Base-by-base conservation (phyloP, 257 asterid genomes). In the Catharanthus roseus region DNA sequence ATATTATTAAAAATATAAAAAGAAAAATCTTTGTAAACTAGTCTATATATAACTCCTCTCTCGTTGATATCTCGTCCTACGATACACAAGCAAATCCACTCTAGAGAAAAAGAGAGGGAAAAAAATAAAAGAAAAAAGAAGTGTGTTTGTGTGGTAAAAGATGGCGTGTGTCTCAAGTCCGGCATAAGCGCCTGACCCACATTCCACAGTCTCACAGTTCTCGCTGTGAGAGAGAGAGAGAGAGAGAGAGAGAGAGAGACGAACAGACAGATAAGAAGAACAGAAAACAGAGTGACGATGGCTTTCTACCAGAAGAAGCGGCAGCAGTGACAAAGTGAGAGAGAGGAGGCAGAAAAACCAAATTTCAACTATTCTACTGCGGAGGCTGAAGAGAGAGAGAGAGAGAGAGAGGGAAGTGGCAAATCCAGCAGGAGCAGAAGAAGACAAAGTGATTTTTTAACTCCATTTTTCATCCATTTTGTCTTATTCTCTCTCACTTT, bases 91-190 rank as follows among this genome's bases (percentile, higher is more conserved):
- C 23, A 49, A 49, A 49, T 49, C 55, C 9, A 49, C 23, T 19
- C 55, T 19, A 51, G 11, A n/a, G 55, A 19, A 24, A 24, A 0
- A 5, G 61, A 24, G 5, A 10, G 34, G 13, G 34, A 9, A 56
- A 56, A 0, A 38, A 24, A 56, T 10, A 10, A 24, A 56, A 56
- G 28, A 23, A 15, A 28, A 57, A 10, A 0, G 3, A 7, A 2
- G 41, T 38, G 47, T 42, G 47, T 42, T 1, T 42, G 47, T 42
- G 47, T 24, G 72, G 79, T 66, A 71, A 80, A 42, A 75, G 88
- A 58, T 84, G 84, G 87, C 90, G 92, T 86, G 90, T 85, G 78
- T 86, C 88, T 81, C 85, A 79, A 85, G 82, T 84, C 86, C 96
- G 86, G 80, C 85, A 79, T 77, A 79, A 85, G 86, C 90, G 90